A percentile compares a stretch with the other conserved stretches of the same genome.
Evolutionary conservation across 2,329 filamentous ascomycete genomes (phyloP).

Genomic region (Penicillium sp.): DNA sequence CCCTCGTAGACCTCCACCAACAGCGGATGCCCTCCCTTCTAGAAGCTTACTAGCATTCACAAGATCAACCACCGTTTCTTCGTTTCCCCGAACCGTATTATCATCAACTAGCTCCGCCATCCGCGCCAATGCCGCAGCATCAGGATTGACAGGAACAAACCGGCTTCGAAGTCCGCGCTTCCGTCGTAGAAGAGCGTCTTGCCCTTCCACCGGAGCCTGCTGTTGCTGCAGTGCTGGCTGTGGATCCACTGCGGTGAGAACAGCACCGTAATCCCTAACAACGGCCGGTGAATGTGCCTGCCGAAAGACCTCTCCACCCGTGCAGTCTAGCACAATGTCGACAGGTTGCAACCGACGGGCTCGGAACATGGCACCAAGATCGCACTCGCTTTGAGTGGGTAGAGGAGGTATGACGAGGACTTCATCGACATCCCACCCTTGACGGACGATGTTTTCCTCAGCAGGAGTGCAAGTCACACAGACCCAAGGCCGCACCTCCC

Average conservation of each 20-base stretch:
- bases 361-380: slow-evolving; percentile 38
- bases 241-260: slow-evolving; percentile 41
- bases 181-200: slow-evolving; percentile 21
- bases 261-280: slow-evolving; percentile 37
- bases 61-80: slow-evolving; percentile 40
- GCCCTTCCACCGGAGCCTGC: slow-evolving; percentile 11
- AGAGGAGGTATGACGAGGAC: slow-evolving; percentile 35
- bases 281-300: slow-evolving; percentile 38
- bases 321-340: slow-evolving; percentile 48
- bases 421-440: slow-evolving; percentile 37
- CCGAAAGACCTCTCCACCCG: slow-evolving; percentile 37
- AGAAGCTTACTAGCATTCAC: slow-evolving; percentile 40
- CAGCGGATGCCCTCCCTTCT: slow-evolving; percentile 32
- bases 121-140: slow-evolving; percentile 36
- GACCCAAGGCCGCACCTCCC: slow-evolving; percentile 37
- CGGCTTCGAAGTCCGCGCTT: slow-evolving; percentile 34
- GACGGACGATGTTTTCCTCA: slow-evolving; percentile 33
- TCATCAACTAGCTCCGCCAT: slow-evolving; percentile 43
- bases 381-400: slow-evolving; percentile 28
- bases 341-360: slow-evolving; percentile 39
- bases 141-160: slow-evolving; percentile 44
- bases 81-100: slow-evolving; percentile 37
- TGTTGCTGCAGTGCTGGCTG: slow-evolving; percentile 29
- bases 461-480: slow-evolving; percentile 39
- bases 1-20: slow-evolving; percentile 31